Evolutionary conservation across 768 basidiomycete species (phyloP).

Genomic region (Daedalea quercina): DNA sequence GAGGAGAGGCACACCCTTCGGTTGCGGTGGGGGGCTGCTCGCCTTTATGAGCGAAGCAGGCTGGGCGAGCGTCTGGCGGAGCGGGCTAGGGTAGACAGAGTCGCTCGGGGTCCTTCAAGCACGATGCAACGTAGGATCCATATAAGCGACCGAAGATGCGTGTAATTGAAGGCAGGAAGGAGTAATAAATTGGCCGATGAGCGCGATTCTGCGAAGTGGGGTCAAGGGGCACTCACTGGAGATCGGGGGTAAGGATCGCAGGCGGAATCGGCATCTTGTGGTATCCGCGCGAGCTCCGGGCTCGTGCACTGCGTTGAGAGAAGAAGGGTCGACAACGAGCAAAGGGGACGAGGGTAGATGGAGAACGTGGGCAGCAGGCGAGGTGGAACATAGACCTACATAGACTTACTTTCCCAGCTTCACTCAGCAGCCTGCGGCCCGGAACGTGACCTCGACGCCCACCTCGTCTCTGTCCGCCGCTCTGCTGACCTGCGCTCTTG

Average conservation of each 20-base stretch:
- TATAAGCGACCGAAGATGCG: background rate
- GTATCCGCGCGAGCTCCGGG: background rate
- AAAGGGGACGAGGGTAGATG: background rate
- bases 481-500: conserved; percentile 6
- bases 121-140: background rate
- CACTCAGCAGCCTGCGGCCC: background rate
- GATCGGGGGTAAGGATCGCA: conserved; percentile 17
- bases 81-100: conserved; percentile 15
- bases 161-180: background rate
- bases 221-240: conserved; percentile 17
- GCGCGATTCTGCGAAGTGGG: background rate
- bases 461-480: conserved; percentile 2
- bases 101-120: conserved; percentile 14
- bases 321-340: background rate
- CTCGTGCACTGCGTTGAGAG: background rate
- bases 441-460: conserved; percentile 8
- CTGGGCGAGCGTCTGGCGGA: conserved; percentile 12
- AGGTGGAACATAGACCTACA: conserved; percentile 2
- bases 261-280: conserved; percentile 21
- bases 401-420: conserved; percentile 4
- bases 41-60: conserved; percentile 6
- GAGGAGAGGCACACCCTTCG: conserved; percentile 7
- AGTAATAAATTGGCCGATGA: background rate
- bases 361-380: conserved; percentile 14
- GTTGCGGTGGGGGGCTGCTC: background rate